Percentiles rank a stretch among this genome's conserved stretches.
phyloP scores from a whole-genome alignment of 345 rosid genomes.

The Camelina neglecta region DNA sequence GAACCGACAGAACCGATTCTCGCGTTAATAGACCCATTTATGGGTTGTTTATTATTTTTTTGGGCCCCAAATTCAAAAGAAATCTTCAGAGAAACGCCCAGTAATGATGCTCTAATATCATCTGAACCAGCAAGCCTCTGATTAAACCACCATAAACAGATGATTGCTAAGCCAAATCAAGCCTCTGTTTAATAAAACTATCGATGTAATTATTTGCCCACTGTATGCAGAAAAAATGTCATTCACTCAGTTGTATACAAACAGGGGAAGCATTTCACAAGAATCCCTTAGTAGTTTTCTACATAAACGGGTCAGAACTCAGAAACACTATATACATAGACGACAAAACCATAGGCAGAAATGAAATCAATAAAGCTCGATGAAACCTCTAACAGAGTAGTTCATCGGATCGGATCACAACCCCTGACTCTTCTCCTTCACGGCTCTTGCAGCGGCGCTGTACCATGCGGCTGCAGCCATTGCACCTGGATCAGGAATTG shows the following conservation, averaged over 20 bases:
- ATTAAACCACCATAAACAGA: no score
- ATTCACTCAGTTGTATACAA: neutral
- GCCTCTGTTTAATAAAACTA: no score
- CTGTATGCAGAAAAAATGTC: neutral
- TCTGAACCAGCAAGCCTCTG: no score
- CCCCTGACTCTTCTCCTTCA: constrained; percentile 48
- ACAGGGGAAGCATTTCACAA: neutral
- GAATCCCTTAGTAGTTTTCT: constrained; percentile 1
- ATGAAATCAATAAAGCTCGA: constrained; percentile 16
- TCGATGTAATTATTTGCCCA: no score
- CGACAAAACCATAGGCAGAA: neutral
- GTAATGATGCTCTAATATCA: no score
- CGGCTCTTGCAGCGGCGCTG: constrained; percentile 80
- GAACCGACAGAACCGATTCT: no score
- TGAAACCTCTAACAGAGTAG: constrained; percentile 5
- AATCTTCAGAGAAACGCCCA: no score
- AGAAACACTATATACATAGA: constrained; percentile 15
- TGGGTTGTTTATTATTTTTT: no score
- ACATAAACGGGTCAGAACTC: neutral
- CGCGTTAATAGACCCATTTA: no score
- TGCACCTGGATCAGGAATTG: constrained; percentile 91
- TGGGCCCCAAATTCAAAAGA: no score
- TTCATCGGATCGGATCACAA: constrained; percentile 12
- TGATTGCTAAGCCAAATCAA: no score
- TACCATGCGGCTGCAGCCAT: constrained; percentile 92